Evolutionary conservation across 177 flowering plant genomes (phyloP).

Genomic region (Vitis hybrid): DNA sequence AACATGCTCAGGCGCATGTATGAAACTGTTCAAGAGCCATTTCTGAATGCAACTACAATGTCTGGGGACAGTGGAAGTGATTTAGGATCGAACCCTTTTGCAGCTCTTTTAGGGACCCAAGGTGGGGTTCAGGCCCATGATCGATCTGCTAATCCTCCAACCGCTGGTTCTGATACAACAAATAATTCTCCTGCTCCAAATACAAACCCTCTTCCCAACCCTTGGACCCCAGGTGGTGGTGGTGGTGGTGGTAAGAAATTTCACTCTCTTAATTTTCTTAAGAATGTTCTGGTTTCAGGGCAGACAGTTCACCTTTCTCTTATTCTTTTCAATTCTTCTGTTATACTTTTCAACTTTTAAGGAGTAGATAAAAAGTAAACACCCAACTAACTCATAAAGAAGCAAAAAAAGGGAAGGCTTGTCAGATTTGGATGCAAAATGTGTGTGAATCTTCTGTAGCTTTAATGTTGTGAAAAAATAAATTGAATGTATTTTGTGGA

Average conservation of each 20-base stretch:
- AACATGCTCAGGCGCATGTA: constrained; percentile 99
- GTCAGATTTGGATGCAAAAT: no score
- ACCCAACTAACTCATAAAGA: no score
- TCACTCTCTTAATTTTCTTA: no score
- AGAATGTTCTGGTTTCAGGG: no score
- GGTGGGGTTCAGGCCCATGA: constrained; percentile 55
- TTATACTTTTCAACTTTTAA: no score
- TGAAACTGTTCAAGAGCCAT: constrained; percentile 98
- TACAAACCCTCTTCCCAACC: constrained; percentile 95
- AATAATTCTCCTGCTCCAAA: constrained; percentile 70
- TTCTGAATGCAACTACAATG: constrained; percentile 82
- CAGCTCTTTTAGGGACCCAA: constrained; percentile 75
- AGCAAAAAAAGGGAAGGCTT: no score
- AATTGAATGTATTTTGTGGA: no score
- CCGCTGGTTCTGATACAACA: constrained; percentile 51
- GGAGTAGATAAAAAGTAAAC: no score
- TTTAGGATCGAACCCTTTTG: constrained; percentile 70
- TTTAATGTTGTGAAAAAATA: no score
- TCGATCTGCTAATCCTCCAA: constrained; percentile 49
- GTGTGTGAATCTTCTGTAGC: no score
- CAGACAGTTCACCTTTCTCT: no score
- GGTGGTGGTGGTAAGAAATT: constrained; percentile 35
- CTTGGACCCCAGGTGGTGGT: constrained; percentile 47
- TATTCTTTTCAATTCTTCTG: no score
- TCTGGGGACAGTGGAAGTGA: constrained; percentile 64